Evolutionary conservation across 139 green algal genomes (phyloP), one percentile per base, ranked within the genome.

Genomic region (Chlorokybus atmophyticus): DNA sequence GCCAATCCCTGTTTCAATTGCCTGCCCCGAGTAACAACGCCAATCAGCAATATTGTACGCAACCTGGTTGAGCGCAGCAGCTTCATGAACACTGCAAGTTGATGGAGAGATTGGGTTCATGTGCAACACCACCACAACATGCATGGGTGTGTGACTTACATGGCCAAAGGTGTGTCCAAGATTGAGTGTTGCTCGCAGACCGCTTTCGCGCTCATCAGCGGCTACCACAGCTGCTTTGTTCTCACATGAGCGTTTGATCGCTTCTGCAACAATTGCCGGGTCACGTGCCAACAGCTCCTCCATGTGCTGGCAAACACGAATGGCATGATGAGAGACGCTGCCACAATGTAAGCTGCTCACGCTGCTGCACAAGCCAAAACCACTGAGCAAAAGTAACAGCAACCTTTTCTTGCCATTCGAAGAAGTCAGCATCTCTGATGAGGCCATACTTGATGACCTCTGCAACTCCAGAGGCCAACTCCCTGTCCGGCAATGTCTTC

Each of bases 401-500:
- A n/a, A n/a, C n/a, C n/a, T 29, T 10, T 17, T 73, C 90, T 59
- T 94, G 75, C 92, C 92, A 99, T 31, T 79, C 78, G 48, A 98
- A 99, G 32, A 98, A 78, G 2, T 66, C 49, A 0, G 86, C 82
- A 52, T 99, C 92, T 1, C 84, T 62, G 56, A 98, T 98, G 17
- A 98, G 79, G 1, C 90, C 90, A 48, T 98, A 99, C 79, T 99
- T 99, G 48, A 99, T 74, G 29, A 98, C 83, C 73, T 99, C 92
- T 32, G 80, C 86, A n/a, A 98, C 71, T 26, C 92, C 92, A 2
- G 72, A 85, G 0, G 81, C 82, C 32, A 93, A 79, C 79, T 99
- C 91, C 5, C 87, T 60, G 54, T 92, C 75, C 4, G 91, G 91
- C 47, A 99, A 78, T 0, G 86, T 88, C 54, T 79, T 49, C 21